Evolutionary conservation across 2,329 filamentous ascomycete species (phyloP).

Genomic region (Sarocladium strictum): DNA sequence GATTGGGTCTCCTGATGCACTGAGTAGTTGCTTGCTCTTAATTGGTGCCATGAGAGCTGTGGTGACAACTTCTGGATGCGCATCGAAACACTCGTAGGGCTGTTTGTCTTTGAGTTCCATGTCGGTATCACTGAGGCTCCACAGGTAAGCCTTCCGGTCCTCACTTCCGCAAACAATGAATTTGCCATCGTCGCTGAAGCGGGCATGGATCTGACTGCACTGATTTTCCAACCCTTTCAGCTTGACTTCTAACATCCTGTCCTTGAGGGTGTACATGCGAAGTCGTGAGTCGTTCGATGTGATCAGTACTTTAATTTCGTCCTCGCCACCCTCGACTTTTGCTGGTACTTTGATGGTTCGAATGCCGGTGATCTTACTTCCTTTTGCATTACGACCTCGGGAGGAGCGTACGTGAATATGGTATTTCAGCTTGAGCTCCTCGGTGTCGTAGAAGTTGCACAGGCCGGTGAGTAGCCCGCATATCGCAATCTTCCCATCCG

Average conservation of each 20-base stretch:
- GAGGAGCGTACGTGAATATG: constrained; percentile 93
- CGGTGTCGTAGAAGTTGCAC: constrained; percentile 88
- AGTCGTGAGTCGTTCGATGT: constrained; percentile 94
- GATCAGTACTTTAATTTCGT: constrained; percentile 76
- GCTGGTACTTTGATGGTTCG: constrained; percentile 59
- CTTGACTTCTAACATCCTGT: constrained; percentile 81
- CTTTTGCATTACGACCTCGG: constrained; percentile 87
- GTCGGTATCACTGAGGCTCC: constrained; percentile 53
- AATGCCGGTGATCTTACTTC: constrained; percentile 95
- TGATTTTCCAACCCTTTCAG: constrained; percentile 88
- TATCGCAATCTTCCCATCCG: constrained; percentile 84
- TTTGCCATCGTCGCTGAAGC: constrained; percentile 78
- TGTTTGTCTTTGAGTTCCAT: constrained; percentile 69
- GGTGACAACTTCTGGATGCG: constrained; percentile 82
- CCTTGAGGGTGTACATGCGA: constrained; percentile 79
- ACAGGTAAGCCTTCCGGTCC: constrained; percentile 84
- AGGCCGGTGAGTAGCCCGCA: constrained; percentile 81
- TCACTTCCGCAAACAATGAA: constrained; percentile 93
- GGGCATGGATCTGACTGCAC: constrained; percentile 83
- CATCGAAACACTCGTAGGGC: constrained; percentile 84
- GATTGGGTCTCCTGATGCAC: constrained; percentile 81
- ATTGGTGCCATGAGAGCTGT: constrained; percentile 81
- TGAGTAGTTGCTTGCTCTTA: constrained; percentile 69
- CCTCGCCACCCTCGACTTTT: constrained; percentile 23
- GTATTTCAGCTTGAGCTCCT: constrained; percentile 75